Base-by-base conservation (phyloP, 2,329 filamentous ascomycete species). In the Allantophomopsis cytisporea region DNA sequence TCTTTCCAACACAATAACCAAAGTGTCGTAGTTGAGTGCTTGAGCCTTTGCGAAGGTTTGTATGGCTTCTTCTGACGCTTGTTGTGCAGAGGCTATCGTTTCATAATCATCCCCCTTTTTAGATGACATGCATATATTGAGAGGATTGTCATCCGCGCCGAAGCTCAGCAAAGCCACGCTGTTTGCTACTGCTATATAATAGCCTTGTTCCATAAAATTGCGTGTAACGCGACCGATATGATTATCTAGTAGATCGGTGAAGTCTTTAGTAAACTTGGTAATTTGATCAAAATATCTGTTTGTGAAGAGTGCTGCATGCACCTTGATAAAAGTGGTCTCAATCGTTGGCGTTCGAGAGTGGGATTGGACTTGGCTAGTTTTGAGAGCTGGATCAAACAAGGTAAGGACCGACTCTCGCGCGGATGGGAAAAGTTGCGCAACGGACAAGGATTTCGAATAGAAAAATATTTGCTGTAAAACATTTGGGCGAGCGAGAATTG, bases 401-500 rank as follows among this genome's bases (percentile, higher is more conserved):
- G 77, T 83, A 55, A 76, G 65, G 28, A 86, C 73, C 1, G 71
- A 81, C 35, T 83, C 79, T 8, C 69, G 65, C 0, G 80, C 74
- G 15, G 73, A 76, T 0, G 57, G 52, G 43, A 87, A 87, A 0
- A 78, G 76, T 2, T 76, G 66, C 0, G 73, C 64, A 1, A 80
- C 81, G 17, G 73, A 81, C 0, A 87, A 63, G 0, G 76, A 74
- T 42, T 83, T 83, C 0, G 66, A 61, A 44, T 86, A 88, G 43
- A 73, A 81, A 48, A 73, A 84, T 0, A 86, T 58, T 51, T 87
- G 81, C 41, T 78, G 73, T 0, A 84, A 57, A 0, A 70, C 69
- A 41, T 82, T 76, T 0, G 80, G 79, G 0, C 80, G 61, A 0
- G 83, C 78, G 0, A 87, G 57, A 18, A 89, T 88, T 0, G 87